Base-by-base conservation (phyloP, 2,329 filamentous ascomycete genomes). In the Aspergillus ustus region DNA sequence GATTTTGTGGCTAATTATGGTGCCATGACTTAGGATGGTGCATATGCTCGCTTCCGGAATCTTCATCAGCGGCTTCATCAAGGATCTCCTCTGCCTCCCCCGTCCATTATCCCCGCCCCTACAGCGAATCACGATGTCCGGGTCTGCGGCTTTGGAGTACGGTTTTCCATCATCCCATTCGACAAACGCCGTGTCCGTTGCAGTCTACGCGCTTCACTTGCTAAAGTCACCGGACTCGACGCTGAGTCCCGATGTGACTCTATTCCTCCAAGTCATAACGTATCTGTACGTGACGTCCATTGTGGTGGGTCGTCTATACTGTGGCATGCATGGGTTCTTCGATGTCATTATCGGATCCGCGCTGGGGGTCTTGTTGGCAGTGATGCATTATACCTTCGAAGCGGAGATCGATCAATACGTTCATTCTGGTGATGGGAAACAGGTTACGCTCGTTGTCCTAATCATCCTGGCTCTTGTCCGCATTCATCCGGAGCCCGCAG, bases 101-200 rank as follows among this genome's bases (percentile, higher is more conserved):
- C 88, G 95, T 29, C 95, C 95, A 1, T 82, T 98, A 22, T 97
- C 93, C 4, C 95, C 95, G 20, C 95, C 95, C 1, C 84, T 99
- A 17, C 89, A 96, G 62, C 88, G 95, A 57, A 98, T 99, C 75
- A 97, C 93, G 67, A 97, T 97, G 93, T 98, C 94, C 54, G 93
- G 93, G 3, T 97, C 92, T 5, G 93, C 92, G 3, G 93, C 94
- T 9, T 85, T 99, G 58, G 95, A 99, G 74, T 99, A 99, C 74
- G 95, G 95, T 20, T 98, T 98, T 70, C 95, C 95, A 0, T 97
- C 93, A 8, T 98, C 95, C 0, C 95, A 99, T 76, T 97, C 93
- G 15, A 95, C 95, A 52, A 99, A 99, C 76, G 95, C 95, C 2
- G 91, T 98, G 7, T 97, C 94, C 0, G 94, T 98, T 17, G 92